Conservation (phyloP, 2,329 filamentous ascomycete species). For the Colletotrichum ledebouriae region DNA sequence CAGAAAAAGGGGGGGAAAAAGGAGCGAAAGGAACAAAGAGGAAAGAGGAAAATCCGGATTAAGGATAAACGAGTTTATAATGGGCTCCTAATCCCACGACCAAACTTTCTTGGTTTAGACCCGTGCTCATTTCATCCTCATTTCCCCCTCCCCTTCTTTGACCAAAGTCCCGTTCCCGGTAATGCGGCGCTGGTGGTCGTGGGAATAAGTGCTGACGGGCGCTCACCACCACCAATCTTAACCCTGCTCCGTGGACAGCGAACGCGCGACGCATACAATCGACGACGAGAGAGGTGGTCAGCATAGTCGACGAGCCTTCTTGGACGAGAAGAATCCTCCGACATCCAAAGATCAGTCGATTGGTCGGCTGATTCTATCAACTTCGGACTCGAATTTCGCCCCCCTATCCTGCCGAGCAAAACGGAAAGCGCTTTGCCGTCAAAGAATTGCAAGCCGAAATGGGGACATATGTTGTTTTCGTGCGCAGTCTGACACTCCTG, state of each 20-base stretch:
- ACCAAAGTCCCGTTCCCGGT: conserved; percentile 1
- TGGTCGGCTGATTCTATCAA: background rate
- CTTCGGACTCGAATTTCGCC: too few species aligned
- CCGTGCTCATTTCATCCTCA: too few species aligned
- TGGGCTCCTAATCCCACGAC: background rate
- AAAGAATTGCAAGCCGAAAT: too few species aligned
- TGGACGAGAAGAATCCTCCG: background rate
- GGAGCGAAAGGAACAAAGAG: too few species aligned
- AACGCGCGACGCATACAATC: background rate
- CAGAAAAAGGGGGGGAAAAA: background rate
- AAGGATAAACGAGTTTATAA: background rate
- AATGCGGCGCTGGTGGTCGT: conserved; percentile 10
- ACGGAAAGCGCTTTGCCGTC: too few species aligned
- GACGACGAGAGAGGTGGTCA: conserved; percentile 8
- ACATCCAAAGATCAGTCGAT: background rate
- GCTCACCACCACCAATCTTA: background rate
- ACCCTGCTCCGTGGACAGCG: background rate
- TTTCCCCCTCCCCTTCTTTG: background rate
- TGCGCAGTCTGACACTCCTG: too few species aligned
- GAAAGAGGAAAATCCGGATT: background rate
- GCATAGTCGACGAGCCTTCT: background rate
- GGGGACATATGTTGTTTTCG: too few species aligned
- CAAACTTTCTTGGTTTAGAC: background rate
- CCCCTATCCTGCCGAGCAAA: too few species aligned
- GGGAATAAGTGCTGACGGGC: conserved; percentile 19